phyloP scores from a whole-genome alignment of 2,329 filamentous ascomycete genomes.

The Pleomassaria siparia region DNA sequence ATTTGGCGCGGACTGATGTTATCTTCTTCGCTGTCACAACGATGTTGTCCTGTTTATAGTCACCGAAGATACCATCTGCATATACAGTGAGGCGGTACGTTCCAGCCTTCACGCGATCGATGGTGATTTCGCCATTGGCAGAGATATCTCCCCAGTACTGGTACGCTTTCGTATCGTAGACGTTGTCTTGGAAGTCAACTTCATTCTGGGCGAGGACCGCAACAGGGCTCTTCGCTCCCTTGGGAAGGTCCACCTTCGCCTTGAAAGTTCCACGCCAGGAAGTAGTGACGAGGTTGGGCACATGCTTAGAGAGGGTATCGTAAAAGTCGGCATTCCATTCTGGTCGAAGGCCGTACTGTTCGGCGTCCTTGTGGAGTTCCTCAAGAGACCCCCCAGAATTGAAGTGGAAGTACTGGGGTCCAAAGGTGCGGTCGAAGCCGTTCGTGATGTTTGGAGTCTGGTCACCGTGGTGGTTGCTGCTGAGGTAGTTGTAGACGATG shows the following conservation, averaged over 20 bases:
- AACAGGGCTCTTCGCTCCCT: slow-evolving; percentile 53
- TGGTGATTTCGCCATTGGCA: slow-evolving; percentile 52
- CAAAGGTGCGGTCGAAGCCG: slow-evolving; percentile 67
- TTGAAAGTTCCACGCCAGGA: slow-evolving; percentile 54
- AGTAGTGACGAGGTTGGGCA: slow-evolving; percentile 61
- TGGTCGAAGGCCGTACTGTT: slow-evolving; percentile 42
- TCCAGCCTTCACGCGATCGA: slow-evolving; percentile 58
- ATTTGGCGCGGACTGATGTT: slow-evolving; percentile 44
- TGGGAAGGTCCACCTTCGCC: slow-evolving; percentile 55
- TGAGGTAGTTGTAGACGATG: slow-evolving; percentile 64
- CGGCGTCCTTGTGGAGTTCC: slow-evolving; percentile 55
- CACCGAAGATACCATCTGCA: slow-evolving; percentile 63
- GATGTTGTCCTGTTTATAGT: slow-evolving; percentile 58
- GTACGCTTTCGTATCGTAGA: slow-evolving; percentile 55
- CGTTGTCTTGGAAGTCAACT: slow-evolving; percentile 62
- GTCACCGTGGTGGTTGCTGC: slow-evolving; percentile 62
- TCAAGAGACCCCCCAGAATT: slow-evolving; percentile 46
- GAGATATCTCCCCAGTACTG: slow-evolving; percentile 62
- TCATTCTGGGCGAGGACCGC: slow-evolving; percentile 58
- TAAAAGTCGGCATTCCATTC: slow-evolving; percentile 64
- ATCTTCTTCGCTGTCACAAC: slow-evolving; percentile 47
- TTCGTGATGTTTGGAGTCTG: slow-evolving; percentile 65
- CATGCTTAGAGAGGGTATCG: slow-evolving; percentile 61
- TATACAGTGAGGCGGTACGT: slow-evolving; percentile 65
- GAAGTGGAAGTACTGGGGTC: slow-evolving; percentile 65